Percentiles rank a stretch among this genome's conserved stretches.
These are phyloP conservation scores for Bathelium albidoporum DNA, from an alignment of 495 filamentous ascomycete species.

Conservation along the genomic window DNA sequence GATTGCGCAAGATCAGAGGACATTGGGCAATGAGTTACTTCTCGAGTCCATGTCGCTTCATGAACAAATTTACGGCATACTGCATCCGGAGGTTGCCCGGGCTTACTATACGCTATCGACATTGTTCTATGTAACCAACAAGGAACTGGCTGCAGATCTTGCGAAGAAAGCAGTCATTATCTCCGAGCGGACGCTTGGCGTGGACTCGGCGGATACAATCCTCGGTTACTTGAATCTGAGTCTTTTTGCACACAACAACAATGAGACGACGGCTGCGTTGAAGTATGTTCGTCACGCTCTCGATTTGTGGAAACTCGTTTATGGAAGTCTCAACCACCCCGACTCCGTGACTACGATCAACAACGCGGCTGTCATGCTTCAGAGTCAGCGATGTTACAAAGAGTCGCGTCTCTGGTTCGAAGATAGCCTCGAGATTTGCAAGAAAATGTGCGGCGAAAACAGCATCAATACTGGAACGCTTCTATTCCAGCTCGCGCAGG, in stretches of 20 bases:
- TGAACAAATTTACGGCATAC: conserved; percentile 96
- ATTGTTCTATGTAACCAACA: conserved; percentile 88
- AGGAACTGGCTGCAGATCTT: conserved; percentile 90
- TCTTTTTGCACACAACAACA: conserved; percentile 85
- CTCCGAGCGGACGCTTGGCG: conserved; percentile 83
- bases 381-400: conserved; percentile 80
- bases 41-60: conserved; percentile 91
- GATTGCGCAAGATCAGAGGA: conserved; percentile 86
- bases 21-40: conserved; percentile 89
- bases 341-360: conserved; percentile 98
- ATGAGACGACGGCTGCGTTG: conserved; percentile 75
- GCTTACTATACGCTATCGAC: conserved; percentile 91
- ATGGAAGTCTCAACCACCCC: conserved; percentile 76
- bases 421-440: conserved; percentile 74
- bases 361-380: conserved; percentile 97
- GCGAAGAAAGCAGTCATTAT: conserved; percentile 95
- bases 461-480: conserved; percentile 92
- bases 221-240: conserved; percentile 91
- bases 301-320: conserved; percentile 93
- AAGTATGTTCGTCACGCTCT: conserved; percentile 85
- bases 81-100: conserved; percentile 93
- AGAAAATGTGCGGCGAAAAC: conserved; percentile 73
- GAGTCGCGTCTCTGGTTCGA: conserved; percentile 96
- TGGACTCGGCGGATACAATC: conserved; percentile 89
- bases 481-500: conserved; percentile 92